These are phyloP conservation scores for Cyclanthera cordifolia DNA, from an alignment of 306 rosid genomes.

Conservation along the genomic window DNA sequence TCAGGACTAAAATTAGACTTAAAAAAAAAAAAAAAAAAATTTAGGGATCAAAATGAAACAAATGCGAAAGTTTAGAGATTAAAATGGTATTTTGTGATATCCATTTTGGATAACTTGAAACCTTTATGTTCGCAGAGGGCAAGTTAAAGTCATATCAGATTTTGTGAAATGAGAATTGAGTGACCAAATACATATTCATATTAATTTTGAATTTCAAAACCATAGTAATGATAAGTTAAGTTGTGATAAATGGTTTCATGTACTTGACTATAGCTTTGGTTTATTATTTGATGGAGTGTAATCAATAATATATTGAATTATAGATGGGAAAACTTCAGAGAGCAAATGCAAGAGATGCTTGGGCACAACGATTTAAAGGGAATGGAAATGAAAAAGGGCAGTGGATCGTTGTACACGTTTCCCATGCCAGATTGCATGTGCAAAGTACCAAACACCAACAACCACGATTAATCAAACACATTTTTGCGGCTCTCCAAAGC, in stretches of 20 bases:
- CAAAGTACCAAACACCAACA: slow-evolving; percentile 35
- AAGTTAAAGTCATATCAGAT: not conserved
- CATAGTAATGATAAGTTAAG: not conserved
- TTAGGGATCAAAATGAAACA: no score
- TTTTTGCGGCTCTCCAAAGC: slow-evolving; percentile 11
- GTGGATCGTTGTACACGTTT: slow-evolving; percentile 68
- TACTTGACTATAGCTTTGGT: not conserved
- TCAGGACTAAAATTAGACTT: no score
- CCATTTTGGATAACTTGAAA: not conserved
- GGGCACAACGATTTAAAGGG: slow-evolving; percentile 69
- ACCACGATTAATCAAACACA: slow-evolving; percentile 11
- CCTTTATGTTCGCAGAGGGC: not conserved
- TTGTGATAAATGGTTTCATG: not conserved
- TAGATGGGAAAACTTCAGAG: slow-evolving; percentile 65
- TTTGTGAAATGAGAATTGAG: slow-evolving; percentile 1
- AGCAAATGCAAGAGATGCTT: slow-evolving; percentile 75
- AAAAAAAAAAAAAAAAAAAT: no score
- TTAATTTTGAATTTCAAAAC: not conserved
- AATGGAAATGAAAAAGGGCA: slow-evolving; percentile 55
- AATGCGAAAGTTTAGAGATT: no score
- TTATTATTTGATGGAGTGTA: not conserved
- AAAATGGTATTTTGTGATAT: not conserved
- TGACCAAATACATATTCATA: not conserved
- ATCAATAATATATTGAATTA: no score
- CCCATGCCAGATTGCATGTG: slow-evolving; percentile 99